phyloP scores from a whole-genome alignment of 176 grass and related monocot genomes.

The Carex scoparia region DNA sequence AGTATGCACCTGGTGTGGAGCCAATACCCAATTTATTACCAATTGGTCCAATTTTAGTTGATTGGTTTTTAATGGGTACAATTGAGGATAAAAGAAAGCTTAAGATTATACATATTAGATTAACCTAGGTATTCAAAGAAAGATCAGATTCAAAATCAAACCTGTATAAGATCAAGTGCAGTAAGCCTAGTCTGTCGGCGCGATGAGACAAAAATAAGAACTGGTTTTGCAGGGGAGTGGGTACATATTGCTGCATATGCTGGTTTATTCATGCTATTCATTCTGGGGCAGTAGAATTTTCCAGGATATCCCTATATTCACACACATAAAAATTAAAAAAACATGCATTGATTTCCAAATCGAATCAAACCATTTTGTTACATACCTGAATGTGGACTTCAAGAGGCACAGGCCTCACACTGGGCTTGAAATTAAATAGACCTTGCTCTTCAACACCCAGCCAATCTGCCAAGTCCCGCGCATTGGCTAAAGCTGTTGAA shows the following conservation, averaged over 20 bases:
- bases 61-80: background rate
- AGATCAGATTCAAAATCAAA: constrained; percentile 34
- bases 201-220: constrained; percentile 99
- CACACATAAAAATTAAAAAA: constrained; percentile 24
- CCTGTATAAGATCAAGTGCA: constrained; percentile 98
- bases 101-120: background rate
- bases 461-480: constrained; percentile 89
- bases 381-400: constrained; percentile 98
- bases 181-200: constrained; percentile 96
- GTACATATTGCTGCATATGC: constrained; percentile 97
- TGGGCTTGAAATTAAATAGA: constrained; percentile 98
- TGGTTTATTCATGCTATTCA: constrained; percentile 99
- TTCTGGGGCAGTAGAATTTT: constrained; percentile 98
- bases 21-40: background rate
- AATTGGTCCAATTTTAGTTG: background rate
- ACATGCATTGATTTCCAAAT: constrained; percentile 15
- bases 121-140: background rate
- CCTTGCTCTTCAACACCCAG: constrained; percentile 77
- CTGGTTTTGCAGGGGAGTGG: constrained; percentile 90
- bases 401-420: constrained; percentile 93
- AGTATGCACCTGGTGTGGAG: background rate
- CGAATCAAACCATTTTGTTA: constrained; percentile 25
- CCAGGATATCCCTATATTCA: constrained; percentile 88
- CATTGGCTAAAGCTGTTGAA: constrained; percentile 98
- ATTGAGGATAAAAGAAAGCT: background rate